Percentiles rank a stretch among this genome's conserved stretches.
These are phyloP conservation scores for Saraca asoca DNA, from an alignment of 331 rosid species.

Conservation along the genomic window DNA sequence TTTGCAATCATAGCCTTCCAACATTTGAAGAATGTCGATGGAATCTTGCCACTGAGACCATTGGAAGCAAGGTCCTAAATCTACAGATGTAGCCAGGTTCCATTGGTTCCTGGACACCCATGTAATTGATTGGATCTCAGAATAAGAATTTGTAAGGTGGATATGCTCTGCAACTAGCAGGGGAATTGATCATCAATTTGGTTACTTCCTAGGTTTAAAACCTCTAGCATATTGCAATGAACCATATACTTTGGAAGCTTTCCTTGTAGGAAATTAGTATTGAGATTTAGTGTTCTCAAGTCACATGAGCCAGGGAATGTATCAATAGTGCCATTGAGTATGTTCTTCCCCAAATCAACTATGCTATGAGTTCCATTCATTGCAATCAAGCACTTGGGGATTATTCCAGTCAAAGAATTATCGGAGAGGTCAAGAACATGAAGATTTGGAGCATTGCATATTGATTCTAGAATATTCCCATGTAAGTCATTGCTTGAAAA, in stretches of 20 bases:
- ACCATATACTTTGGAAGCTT: conserved; percentile 4
- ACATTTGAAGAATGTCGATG: no score
- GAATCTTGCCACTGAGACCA: no score
- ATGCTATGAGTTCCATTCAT: not conserved
- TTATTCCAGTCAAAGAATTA: conserved; percentile 4
- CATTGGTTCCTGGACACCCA: not conserved
- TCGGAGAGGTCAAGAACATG: conserved; percentile 18
- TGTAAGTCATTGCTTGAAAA: not conserved
- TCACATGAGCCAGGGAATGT: not conserved
- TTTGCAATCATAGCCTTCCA: no score
- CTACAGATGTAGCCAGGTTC: not conserved
- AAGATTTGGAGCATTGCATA: not conserved
- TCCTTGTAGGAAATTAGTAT: conserved; percentile 2
- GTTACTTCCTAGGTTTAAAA: conserved; percentile 18
- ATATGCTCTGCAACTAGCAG: not conserved
- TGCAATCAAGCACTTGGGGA: conserved; percentile 20
- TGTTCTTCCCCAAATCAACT: not conserved
- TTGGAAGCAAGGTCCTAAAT: no score
- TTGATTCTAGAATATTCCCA: conserved; percentile 14
- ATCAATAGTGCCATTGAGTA: conserved; percentile 4
- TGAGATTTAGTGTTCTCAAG: not conserved
- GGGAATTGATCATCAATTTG: conserved; percentile 16
- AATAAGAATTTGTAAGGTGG: not conserved
- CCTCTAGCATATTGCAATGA: not conserved
- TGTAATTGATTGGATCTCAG: not conserved